Evolutionary conservation across 257 asterid species (phyloP).

Genomic region (Ophiorrhiza pumila): DNA sequence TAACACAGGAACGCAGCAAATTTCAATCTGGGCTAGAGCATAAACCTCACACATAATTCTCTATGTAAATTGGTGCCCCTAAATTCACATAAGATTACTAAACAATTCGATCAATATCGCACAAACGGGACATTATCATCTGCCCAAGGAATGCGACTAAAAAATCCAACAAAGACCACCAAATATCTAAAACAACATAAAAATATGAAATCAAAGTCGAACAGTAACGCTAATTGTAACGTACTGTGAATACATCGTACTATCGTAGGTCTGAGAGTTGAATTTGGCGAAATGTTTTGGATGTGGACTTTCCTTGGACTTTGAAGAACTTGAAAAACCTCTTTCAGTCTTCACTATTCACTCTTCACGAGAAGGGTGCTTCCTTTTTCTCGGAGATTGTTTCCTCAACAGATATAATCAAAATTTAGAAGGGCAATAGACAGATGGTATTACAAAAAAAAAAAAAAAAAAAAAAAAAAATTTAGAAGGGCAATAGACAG

Average conservation of each 20-base stretch:
- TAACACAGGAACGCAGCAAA: background rate
- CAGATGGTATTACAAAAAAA: too few relatives aligned
- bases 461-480: background rate
- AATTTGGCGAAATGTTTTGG: conserved; percentile 9
- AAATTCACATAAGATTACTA: background rate
- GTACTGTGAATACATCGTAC: background rate
- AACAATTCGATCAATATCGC: background rate
- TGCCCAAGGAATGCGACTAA: background rate
- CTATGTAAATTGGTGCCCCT: background rate
- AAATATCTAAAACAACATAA: conserved; percentile 3
- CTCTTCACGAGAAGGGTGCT: background rate
- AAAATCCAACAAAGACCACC: background rate
- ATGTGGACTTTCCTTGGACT: conserved; percentile 41
- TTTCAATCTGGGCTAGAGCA: background rate
- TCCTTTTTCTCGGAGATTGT: background rate
- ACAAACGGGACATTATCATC: background rate
- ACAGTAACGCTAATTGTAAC: background rate
- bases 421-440: too few relatives aligned
- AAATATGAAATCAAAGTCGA: background rate
- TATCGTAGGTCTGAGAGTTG: background rate
- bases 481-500: too few relatives aligned
- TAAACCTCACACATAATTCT: background rate
- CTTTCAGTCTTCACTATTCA: background rate
- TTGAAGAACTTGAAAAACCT: conserved; percentile 19
- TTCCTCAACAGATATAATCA: background rate